Evolutionary conservation across 2,329 filamentous ascomycete genomes (phyloP), one percentile per base, ranked within the genome.

Genomic region (Rutstroemia sydowiana): DNA sequence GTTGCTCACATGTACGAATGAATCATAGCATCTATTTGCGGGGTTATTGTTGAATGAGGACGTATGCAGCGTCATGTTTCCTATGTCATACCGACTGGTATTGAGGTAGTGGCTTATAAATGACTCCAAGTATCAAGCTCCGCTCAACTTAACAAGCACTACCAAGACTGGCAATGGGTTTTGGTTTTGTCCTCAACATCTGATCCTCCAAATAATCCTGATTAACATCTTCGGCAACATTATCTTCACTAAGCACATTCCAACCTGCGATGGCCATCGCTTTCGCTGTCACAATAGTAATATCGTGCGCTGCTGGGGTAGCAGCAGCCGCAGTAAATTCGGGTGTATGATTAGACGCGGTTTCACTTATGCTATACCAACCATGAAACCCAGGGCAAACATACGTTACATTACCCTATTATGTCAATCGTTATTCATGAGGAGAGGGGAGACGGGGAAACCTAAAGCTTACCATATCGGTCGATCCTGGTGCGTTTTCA

Each of bases 331-430:
- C 36, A 10, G 57, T 53, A 46, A 65, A 83, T 0, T 73, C 71
- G 0, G 73, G 71, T 7, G 72, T 82, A 54, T 72, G 70, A 78
- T 78, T 77, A 0, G 75, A 72, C 1, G 70, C 71, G 2, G 69
- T 68, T 2, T 68, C 66, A 0, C 73, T 71, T 52, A 81, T 78
- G 23, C 70, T 69, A 59, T 81, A 82, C 6, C 73, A 73, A 1
- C 71, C 68, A 51, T 71, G 76, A 34, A 83, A 62, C 48, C 74
- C 77, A 36, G 79, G 80, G 69, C 81, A 72, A 1, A 70, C 75
- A 59, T 82, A 75, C 57, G 75, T 79, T 49, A 82, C 65, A 55
- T 83, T 73, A 0, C 79, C 80, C 65, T 81, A 77, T 60, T 83
- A 13, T 72, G 71, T 59, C 82, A 82, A 3, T 61, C 65, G 21